phyloP scores from a whole-genome alignment of 192 early-diverging fungal genomes.

The Mortierella alpina region DNA sequence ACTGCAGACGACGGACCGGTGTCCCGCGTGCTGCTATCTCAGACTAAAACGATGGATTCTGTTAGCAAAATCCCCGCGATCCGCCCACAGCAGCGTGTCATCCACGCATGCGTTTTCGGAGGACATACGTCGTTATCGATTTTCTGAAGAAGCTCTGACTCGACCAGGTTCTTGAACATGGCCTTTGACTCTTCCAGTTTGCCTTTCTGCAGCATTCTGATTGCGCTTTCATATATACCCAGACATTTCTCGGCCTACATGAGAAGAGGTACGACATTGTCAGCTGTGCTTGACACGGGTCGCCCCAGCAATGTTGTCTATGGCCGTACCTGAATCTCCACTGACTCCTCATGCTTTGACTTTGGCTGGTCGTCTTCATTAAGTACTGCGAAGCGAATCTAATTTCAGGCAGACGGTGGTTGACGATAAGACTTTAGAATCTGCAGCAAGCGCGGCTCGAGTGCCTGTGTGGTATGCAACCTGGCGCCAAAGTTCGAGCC shows the following conservation, averaged over 20 bases:
- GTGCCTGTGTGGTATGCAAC: background rate
- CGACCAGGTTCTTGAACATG: slow-evolving; percentile 52
- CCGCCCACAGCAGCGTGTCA: background rate
- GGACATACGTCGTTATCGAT: slow-evolving; percentile 43
- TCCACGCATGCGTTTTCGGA: background rate
- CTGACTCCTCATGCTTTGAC: slow-evolving; percentile 47
- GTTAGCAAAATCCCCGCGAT: background rate
- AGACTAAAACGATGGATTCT: slow-evolving; percentile 8
- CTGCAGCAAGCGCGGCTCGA: background rate
- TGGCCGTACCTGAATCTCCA: slow-evolving; percentile 41
- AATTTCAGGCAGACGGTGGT: background rate
- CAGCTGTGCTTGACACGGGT: background rate
- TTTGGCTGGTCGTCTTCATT: slow-evolving; percentile 46
- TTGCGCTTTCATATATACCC: slow-evolving; percentile 55
- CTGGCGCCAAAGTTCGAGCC: background rate
- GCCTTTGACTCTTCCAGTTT: slow-evolving; percentile 42
- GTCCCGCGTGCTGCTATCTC: slow-evolving; percentile 41
- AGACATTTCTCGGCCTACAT: slow-evolving; percentile 59
- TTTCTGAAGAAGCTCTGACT: slow-evolving; percentile 54
- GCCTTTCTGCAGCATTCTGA: slow-evolving; percentile 56
- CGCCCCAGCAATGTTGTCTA: background rate
- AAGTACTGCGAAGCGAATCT: slow-evolving; percentile 51
- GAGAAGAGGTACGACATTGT: background rate
- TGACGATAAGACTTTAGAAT: background rate
- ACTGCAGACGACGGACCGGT: slow-evolving; percentile 57